Evolutionary conservation across 768 basidiomycete species (phyloP).

Genomic region (Collybiopsis luxurians): DNA sequence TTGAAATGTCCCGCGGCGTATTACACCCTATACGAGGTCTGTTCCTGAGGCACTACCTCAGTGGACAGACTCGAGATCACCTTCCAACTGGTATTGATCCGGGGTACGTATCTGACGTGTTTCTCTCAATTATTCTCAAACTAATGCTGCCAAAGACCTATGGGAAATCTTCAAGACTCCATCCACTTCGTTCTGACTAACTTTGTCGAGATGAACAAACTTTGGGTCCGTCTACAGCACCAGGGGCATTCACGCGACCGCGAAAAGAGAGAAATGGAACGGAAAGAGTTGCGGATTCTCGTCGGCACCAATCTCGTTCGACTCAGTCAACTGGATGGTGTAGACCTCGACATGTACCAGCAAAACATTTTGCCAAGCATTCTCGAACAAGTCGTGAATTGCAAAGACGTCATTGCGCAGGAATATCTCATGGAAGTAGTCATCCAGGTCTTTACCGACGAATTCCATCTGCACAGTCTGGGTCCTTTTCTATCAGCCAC

Average conservation of each 20-base stretch:
- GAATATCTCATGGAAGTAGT: slow-evolving; percentile 99
- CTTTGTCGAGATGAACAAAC: slow-evolving; percentile 99
- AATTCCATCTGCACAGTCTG: slow-evolving; percentile 96
- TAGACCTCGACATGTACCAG: slow-evolving; percentile 92
- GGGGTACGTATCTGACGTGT: slow-evolving; percentile 52
- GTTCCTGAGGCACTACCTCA: slow-evolving; percentile 94
- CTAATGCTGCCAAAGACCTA: slow-evolving; percentile 50
- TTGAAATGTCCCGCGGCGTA: slow-evolving; percentile 99
- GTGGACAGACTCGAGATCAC: slow-evolving; percentile 94
- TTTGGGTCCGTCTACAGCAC: slow-evolving; percentile 98
- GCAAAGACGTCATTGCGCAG: slow-evolving; percentile 98
- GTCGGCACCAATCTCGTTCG: slow-evolving; percentile 98
- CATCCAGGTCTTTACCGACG: slow-evolving; percentile 99
- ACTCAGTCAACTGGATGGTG: slow-evolving; percentile 92
- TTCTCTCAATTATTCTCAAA: slow-evolving; percentile 2
- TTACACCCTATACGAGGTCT: slow-evolving; percentile 96
- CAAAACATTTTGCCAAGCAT: slow-evolving; percentile 85
- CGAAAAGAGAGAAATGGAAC: slow-evolving; percentile 96
- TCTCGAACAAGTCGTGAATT: slow-evolving; percentile 95
- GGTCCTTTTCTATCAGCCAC: slow-evolving; percentile 95
- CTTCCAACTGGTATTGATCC: slow-evolving; percentile 83
- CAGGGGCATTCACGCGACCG: slow-evolving; percentile 96
- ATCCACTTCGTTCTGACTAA: slow-evolving; percentile 95
- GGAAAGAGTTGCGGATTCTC: slow-evolving; percentile 90
- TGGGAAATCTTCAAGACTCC: slow-evolving; percentile 91